Percentiles rank a stretch among this genome's conserved stretches.
phyloP scores from a whole-genome alignment of 306 rosid species.

The Citrullus amarus region DNA sequence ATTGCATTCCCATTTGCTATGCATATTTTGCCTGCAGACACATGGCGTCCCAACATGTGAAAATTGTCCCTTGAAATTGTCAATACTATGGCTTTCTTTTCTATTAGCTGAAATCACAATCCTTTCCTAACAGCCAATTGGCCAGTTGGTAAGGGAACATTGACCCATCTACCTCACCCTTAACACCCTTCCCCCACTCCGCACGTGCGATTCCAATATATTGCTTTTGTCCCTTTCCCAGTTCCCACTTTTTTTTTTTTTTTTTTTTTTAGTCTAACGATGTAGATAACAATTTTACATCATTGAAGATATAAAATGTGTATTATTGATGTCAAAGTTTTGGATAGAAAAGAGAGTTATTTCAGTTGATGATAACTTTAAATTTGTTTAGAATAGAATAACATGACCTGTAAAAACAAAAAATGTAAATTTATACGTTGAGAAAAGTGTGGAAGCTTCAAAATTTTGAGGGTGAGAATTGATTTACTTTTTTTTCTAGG shows the following conservation, averaged over 20 bases:
- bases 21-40: background rate
- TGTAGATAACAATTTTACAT: background rate
- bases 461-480: too few species aligned
- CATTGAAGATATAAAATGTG: background rate
- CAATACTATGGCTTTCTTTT: background rate
- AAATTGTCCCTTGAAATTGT: background rate
- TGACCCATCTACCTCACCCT: slow-evolving; percentile 31
- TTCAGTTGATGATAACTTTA: too few species aligned
- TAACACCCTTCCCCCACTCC: slow-evolving; percentile 8
- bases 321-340: too few species aligned
- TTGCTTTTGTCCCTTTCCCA: background rate
- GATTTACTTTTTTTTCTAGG: too few species aligned
- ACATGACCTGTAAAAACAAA: too few species aligned
- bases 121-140: slow-evolving; percentile 4
- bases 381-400: too few species aligned
- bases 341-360: too few species aligned
- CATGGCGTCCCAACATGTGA: slow-evolving; percentile 3
- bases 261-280: too few species aligned
- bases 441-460: too few species aligned
- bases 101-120: background rate
- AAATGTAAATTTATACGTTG: too few species aligned
- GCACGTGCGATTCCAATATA: slow-evolving; percentile 22
- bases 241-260: background rate
- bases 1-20: too few species aligned
- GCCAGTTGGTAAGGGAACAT: slow-evolving; percentile 42